A percentile compares a stretch with the other conserved stretches of the same genome.
Conservation (phyloP, 1,284 basidiomycete genomes). For the Polyporus tsugae region DNA sequence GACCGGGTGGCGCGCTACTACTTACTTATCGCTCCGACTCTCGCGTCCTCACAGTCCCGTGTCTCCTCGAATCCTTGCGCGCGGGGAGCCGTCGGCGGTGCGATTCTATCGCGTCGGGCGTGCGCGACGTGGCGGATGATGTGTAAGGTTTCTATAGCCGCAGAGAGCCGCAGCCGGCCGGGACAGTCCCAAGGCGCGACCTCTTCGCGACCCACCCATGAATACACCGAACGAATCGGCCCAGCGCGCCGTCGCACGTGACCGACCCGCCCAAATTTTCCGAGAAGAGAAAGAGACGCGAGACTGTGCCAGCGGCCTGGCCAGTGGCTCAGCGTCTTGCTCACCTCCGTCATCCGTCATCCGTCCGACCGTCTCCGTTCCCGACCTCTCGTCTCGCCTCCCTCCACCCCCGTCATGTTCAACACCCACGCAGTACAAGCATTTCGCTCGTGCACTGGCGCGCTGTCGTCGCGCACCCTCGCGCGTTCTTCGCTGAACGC, state of each 20-base stretch:
- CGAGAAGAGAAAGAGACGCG: slow-evolving; percentile 18
- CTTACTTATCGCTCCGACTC: slow-evolving; percentile 20
- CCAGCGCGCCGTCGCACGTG: slow-evolving; percentile 30
- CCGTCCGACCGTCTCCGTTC: slow-evolving; percentile 24
- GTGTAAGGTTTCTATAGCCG: slow-evolving; percentile 7
- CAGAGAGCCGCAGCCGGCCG: slow-evolving; percentile 13
- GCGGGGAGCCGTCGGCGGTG: slow-evolving; percentile 7
- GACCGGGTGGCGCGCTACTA: slow-evolving; percentile 33
- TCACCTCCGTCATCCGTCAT: slow-evolving; percentile 35
- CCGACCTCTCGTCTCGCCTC: slow-evolving; percentile 20
- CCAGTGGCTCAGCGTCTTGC: slow-evolving; percentile 34
- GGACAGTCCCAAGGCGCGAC: slow-evolving; percentile 18
- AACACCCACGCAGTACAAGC: slow-evolving; percentile 56
- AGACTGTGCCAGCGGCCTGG: slow-evolving; percentile 16
- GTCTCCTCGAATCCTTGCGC: slow-evolving; percentile 10
- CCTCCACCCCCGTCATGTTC: slow-evolving; percentile 52
- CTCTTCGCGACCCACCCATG: slow-evolving; percentile 6
- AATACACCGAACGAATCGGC: slow-evolving; percentile 16
- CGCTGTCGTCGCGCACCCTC: slow-evolving; percentile 55
- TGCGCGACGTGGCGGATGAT: slow-evolving; percentile 17
- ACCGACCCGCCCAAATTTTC: slow-evolving; percentile 30
- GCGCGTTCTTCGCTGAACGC: slow-evolving; percentile 46
- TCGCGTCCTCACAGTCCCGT: slow-evolving; percentile 22
- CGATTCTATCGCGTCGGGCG: slow-evolving; percentile 16
- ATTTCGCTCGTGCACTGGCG: slow-evolving; percentile 64